These are phyloP conservation scores for Betula pendula DNA, from an alignment of 306 rosid genomes.

Conservation along the genomic window DNA sequence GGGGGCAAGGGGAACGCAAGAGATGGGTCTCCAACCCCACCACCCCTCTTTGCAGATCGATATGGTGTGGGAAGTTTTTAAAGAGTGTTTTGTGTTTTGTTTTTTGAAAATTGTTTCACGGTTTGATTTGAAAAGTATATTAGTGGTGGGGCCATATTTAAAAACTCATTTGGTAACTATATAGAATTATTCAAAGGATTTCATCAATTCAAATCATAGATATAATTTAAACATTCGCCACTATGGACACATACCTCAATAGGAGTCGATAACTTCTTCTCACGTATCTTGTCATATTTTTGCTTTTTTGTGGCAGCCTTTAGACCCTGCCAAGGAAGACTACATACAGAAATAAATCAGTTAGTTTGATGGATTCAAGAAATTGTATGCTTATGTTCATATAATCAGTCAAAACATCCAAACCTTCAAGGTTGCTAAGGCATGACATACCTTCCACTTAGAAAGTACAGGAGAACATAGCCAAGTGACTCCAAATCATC, in stretches of 20 bases:
- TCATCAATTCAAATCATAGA: neutral
- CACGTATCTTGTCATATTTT: constrained; percentile 80
- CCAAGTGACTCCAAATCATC: constrained; percentile 95
- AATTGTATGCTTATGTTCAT: neutral
- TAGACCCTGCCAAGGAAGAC: constrained; percentile 98
- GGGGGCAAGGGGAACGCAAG: too few relatives aligned
- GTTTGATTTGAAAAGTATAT: too few relatives aligned
- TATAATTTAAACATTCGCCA: neutral
- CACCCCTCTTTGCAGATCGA: too few relatives aligned
- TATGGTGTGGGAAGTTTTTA: too few relatives aligned
- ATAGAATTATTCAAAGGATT: too few relatives aligned
- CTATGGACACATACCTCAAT: constrained; percentile 52
- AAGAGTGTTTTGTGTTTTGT: too few relatives aligned
- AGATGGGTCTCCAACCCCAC: too few relatives aligned
- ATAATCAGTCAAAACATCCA: neutral
- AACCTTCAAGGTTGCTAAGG: neutral
- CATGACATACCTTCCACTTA: constrained; percentile 75
- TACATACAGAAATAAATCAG: constrained; percentile 36
- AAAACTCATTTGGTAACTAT: too few relatives aligned
- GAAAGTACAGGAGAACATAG: constrained; percentile 78
- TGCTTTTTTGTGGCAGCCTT: constrained; percentile 75
- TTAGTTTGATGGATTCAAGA: constrained; percentile 13
- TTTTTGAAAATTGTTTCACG: too few relatives aligned
- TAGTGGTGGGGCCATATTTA: too few relatives aligned
- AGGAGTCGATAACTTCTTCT: constrained; percentile 77